phyloP scores from a whole-genome alignment of 306 rosid species.

The Medicago arabica region DNA sequence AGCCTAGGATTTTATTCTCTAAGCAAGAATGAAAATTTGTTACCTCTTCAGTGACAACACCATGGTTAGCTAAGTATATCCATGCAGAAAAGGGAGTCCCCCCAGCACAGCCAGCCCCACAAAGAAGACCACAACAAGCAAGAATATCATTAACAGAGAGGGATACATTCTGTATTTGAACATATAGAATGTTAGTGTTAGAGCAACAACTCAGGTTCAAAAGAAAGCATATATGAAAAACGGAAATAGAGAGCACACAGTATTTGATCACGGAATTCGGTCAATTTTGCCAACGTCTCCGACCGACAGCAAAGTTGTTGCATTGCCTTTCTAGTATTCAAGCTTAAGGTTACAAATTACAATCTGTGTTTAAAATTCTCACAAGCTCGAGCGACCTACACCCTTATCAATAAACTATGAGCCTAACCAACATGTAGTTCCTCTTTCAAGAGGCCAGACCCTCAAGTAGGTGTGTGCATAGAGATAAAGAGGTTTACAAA shows the following conservation, averaged over 20 bases:
- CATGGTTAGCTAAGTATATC: constrained; percentile 77
- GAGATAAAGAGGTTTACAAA: neutral
- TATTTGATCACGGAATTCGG: neutral
- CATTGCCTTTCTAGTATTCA: neutral
- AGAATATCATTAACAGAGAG: constrained; percentile 89
- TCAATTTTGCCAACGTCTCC: neutral
- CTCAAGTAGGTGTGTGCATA: neutral
- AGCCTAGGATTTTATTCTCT: constrained; percentile 18
- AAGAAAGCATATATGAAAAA: neutral
- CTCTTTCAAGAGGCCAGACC: constrained; percentile 27
- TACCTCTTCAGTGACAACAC: constrained; percentile 98
- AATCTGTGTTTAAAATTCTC: neutral
- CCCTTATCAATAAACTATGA: neutral
- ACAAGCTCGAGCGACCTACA: neutral
- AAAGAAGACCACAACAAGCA: constrained; percentile 92
- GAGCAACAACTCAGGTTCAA: neutral
- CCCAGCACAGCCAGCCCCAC: constrained; percentile 91
- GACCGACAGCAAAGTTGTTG: neutral
- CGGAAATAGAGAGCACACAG: neutral
- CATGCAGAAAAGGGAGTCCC: constrained; percentile 84
- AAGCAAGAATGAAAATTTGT: neutral
- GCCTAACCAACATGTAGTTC: neutral
- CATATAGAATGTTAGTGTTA: constrained; percentile 20
- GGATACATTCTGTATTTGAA: constrained; percentile 70
- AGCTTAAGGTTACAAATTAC: neutral